A percentile compares a stretch with the other conserved stretches of the same genome.
Evolutionary conservation across 2,329 filamentous ascomycete species (phyloP).

Genomic region (Curvularia hawaiiensis): DNA sequence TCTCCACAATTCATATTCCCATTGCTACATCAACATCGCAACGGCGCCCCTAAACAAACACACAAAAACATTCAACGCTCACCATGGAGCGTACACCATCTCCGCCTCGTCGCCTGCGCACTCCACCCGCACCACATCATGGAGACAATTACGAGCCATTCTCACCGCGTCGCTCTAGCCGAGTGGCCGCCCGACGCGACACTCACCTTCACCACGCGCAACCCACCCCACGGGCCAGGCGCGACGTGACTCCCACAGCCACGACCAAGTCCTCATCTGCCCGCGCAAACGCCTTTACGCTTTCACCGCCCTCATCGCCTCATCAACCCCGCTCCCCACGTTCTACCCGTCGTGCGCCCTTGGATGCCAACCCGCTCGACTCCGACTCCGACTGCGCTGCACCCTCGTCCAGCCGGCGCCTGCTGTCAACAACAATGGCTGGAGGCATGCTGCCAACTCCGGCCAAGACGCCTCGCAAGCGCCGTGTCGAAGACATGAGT

Average conservation of each 20-base stretch:
- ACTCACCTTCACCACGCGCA: conserved; percentile 36
- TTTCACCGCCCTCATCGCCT: conserved; percentile 52
- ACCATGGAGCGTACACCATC: conserved; percentile 62
- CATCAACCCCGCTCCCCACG: conserved; percentile 37
- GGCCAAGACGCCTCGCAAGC: conserved; percentile 76
- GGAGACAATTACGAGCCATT: conserved; percentile 77
- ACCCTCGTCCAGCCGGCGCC: conserved; percentile 34
- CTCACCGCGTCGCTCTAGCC: conserved; percentile 67
- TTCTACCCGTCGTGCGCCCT: conserved; percentile 37
- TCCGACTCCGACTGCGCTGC: conserved; percentile 40
- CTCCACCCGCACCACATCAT: conserved; percentile 71
- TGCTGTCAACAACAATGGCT: conserved; percentile 32
- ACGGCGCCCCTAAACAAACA: conserved; percentile 17
- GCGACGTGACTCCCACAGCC: conserved; percentile 40
- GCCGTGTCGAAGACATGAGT: conserved; percentile 49
- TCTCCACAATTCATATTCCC: conserved; percentile 17
- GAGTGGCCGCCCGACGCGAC: conserved; percentile 63
- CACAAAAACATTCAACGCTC: conserved; percentile 9
- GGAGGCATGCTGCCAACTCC: conserved; percentile 74
- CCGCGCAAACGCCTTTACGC: conserved; percentile 55
- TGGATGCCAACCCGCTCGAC: conserved; percentile 28
- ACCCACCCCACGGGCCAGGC: conserved; percentile 30
- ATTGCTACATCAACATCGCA: conserved; percentile 23
- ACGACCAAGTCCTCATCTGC: conserved; percentile 26
- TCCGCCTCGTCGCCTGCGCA: conserved; percentile 63